Conservation (phyloP, 345 rosid species). For the Ricinus communis region DNA sequence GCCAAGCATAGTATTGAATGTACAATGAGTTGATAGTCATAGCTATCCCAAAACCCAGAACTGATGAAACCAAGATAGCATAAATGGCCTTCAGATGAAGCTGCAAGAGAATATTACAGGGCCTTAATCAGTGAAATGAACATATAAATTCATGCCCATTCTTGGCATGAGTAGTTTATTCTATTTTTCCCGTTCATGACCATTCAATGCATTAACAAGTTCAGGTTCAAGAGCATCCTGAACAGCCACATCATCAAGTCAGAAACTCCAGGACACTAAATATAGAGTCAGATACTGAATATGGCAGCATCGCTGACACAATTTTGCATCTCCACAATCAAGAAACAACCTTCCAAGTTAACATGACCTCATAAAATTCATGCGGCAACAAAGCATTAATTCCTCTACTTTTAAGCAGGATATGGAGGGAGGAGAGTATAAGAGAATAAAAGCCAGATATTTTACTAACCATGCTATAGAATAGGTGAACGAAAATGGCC, state of each 20-base stretch:
- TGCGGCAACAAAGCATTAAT: too few species aligned
- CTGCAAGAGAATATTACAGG: conserved; percentile 41
- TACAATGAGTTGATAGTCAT: conserved; percentile 73
- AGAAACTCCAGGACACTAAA: background rate
- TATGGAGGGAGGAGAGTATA: too few species aligned
- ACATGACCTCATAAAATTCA: too few species aligned
- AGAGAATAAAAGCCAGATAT: background rate
- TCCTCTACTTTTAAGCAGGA: too few species aligned
- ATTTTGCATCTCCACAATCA: too few species aligned
- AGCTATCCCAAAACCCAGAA: conserved; percentile 75
- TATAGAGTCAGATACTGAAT: too few species aligned
- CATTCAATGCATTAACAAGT: background rate
- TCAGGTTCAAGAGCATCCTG: background rate
- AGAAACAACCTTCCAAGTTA: too few species aligned
- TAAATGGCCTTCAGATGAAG: conserved; percentile 60
- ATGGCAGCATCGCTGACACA: too few species aligned
- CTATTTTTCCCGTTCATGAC: background rate
- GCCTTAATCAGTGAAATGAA: background rate
- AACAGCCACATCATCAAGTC: too few species aligned
- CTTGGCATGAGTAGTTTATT: background rate
- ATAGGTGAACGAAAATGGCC: conserved; percentile 56
- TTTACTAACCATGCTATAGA: conserved; percentile 60
- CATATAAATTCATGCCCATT: background rate
- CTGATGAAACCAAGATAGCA: conserved; percentile 59
- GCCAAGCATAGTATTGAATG: conserved; percentile 46